Evolutionary conservation across 805 yeast species (phyloP), one percentile per base, ranked within the genome.

Genomic region (Candida maltosa): DNA sequence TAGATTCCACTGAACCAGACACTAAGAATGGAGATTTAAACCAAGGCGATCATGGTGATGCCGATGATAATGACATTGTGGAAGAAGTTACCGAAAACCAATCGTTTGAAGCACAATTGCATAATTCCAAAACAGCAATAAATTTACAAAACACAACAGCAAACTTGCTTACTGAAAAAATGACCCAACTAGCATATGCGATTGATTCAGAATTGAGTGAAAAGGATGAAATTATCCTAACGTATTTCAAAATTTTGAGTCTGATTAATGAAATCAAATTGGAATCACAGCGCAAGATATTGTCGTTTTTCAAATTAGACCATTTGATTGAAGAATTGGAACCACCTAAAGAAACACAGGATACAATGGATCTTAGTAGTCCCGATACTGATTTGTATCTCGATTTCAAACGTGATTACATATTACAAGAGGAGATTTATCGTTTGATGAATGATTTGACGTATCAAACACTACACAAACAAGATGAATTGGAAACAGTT

Each of bases 351-450:
- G n/a, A n/a, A n/a, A n/a, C n/a, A n/a, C 18, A 20, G 26, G 17
- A 10, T 21, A 25, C 21, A 9, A 25, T 9, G 4, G 16, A 16
- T 3, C 19, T 15, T 3, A 3, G 45, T 62, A 25, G 17, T 6
- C 38, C 44, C 14, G 48, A 44, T 23, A 32, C 46, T 4, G 41
- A 38, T 17, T 34, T 38, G 14, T 16, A 20, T 16, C 37, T 49
- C 24, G 69, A 62, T 41, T 31, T 46, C 11, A 46, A 53, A 20
- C 41, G 56, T 30, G 69, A 63, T 40, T 42, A 49, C 32, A 48
- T 66, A 8, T 54, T 67, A 15, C 72, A 67, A 41, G 72, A 62
- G 14, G 73, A 67, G 39, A 62, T 67, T 16, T 49, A 51, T 37
- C 46, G 72, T 18, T 48, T 67, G 28, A 39, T 57, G n/a, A 66